A percentile compares a stretch with the other conserved stretches of the same genome.
These are phyloP conservation scores for Starmerella powellii DNA, from an alignment of 805 yeast species.

Conservation along the genomic window DNA sequence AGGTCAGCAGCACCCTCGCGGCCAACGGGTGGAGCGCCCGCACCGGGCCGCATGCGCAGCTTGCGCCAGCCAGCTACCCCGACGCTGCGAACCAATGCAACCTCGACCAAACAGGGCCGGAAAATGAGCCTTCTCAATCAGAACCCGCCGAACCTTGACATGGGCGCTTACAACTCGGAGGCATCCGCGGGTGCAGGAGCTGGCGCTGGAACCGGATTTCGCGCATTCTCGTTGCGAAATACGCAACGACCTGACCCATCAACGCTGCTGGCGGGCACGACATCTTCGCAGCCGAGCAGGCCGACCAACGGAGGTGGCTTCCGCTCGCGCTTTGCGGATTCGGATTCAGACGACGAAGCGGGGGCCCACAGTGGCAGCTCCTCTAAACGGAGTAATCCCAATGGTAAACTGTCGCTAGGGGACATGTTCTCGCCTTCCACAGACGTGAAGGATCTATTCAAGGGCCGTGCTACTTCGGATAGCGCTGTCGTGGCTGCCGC, in stretches of 20 bases:
- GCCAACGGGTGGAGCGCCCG: no score
- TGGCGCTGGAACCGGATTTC: conserved; percentile 11
- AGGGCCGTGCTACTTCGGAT: conserved; percentile 17
- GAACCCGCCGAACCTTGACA: conserved; percentile 7
- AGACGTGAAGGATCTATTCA: conserved; percentile 23
- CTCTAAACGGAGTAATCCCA: conserved; percentile 2
- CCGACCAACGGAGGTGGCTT: conserved; percentile 11
- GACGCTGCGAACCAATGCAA: conserved; percentile 1
- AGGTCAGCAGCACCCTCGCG: neutral
- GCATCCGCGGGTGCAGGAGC: no score
- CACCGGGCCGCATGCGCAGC: conserved; percentile 9
- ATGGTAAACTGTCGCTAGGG: conserved; percentile 16
- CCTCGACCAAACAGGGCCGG: conserved; percentile 1
- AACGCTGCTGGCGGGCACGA: conserved; percentile 6
- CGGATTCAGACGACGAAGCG: conserved; percentile 27
- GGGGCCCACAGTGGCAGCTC: conserved; percentile 3
- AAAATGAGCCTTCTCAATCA: conserved; percentile 11
- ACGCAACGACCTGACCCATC: conserved; percentile 18
- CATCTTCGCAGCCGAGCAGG: neutral
- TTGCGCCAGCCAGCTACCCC: conserved; percentile 12
- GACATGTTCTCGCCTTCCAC: conserved; percentile 26
- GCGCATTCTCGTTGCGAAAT: conserved; percentile 17
- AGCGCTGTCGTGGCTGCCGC: conserved; percentile 1
- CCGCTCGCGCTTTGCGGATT: conserved; percentile 28
- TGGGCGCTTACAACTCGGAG: neutral